Evolutionary conservation across 1,139 yeast species (phyloP).

Genomic region (Taiozyma sp.): DNA sequence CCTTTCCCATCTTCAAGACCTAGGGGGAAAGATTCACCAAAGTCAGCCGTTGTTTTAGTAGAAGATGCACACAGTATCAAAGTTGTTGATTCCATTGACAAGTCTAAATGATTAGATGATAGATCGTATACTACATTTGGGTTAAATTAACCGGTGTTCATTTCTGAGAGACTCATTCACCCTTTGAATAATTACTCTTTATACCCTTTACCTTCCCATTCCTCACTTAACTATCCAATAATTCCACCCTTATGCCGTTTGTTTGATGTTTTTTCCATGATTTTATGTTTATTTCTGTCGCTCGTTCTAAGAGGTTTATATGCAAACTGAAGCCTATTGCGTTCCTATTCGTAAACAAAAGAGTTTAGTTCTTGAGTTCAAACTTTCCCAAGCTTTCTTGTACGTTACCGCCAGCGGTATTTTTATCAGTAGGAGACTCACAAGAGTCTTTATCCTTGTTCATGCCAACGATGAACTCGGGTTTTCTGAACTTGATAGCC

Average conservation of each 20-base stretch:
- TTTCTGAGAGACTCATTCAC: neutral
- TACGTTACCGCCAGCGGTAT: neutral
- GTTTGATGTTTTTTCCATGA: neutral
- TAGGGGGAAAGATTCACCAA: neutral
- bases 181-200: neutral
- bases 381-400: neutral
- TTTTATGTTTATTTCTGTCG: neutral
- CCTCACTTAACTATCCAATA: neutral
- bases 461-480: conserved; percentile 5
- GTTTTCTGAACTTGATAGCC: conserved; percentile 22
- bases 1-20: neutral
- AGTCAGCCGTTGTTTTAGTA: conserved; percentile 1
- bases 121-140: neutral
- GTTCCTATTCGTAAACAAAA: neutral
- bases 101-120: neutral
- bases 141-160: neutral
- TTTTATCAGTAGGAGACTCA: neutral
- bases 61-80: conserved; percentile 1
- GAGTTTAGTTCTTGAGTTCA: neutral
- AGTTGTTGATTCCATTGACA: conserved; percentile 13
- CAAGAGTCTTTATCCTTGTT: neutral
- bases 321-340: neutral
- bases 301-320: neutral
- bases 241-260: neutral
- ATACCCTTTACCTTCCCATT: neutral